Evolutionary conservation across 345 rosid species (phyloP), one percentile per base, ranked within the genome.

Genomic region (Brassica nigra): DNA sequence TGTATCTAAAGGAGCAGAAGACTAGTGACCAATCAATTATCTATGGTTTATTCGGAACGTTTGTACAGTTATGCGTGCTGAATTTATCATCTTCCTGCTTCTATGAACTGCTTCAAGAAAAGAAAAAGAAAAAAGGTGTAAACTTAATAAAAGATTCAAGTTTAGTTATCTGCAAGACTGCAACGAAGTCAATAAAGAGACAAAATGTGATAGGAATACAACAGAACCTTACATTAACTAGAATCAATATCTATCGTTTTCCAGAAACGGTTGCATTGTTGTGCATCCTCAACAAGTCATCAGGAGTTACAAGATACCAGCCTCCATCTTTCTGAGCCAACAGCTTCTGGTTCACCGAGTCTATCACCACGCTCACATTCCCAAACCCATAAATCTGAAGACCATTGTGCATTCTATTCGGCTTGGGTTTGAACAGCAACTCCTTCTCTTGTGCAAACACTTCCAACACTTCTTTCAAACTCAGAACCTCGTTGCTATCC

Each of bases 361-460:
- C 99, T 54, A 92, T 82, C 29, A 87, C 78, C 36, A 95, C 84
- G 77, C 92, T 92, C 47, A 95, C 84, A 72, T 89, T 92, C 57
- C 99, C 99, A 70, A 91, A 95, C 67, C 93, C 94, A 62, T 91
- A 95, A 58, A 95, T 88, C 85, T 91, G 99, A 63, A 86, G 92
- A 18, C 99, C 98, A 20, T 90, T 86, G 77, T 90, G 90, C 85
- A 73, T 86, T 85, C 98, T 87, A 31, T 91, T 91, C 44, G 91
- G 92, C 75, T 95, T 95, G 12, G 90, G 95, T 78, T 80, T 89
- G 76, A 95, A 95, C 37, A 86, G 86, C 82, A 95, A 83, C 74
- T 89, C 92, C 14, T 95, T 84, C 70, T 91, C 90, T 82, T 86
- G 99, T 0, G 99, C 99, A 83, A 86, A 89, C 15, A 90, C 83